Evolutionary conservation across 371 early-diverging fungal species (phyloP).

Genomic region (Mucor velutinosus): DNA sequence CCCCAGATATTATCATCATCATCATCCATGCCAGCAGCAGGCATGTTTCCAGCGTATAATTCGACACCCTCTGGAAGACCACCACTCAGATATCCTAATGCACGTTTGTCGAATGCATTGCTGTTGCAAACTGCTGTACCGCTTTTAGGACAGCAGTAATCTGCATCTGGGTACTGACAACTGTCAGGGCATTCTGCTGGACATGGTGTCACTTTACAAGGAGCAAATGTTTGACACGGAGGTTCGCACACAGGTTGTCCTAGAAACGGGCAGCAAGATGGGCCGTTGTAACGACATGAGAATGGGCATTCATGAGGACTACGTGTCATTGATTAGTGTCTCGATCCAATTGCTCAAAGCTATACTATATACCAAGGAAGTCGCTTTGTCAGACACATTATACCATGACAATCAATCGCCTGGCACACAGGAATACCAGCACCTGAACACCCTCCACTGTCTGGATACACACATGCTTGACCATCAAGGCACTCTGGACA

Average conservation of each 20-base stretch:
- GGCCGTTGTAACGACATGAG: constrained; percentile 22
- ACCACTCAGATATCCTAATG: neutral
- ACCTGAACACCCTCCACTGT: constrained; percentile 29
- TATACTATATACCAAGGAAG: constrained; percentile 16
- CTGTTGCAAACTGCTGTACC: constrained; percentile 26
- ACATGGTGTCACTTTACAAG: constrained; percentile 32
- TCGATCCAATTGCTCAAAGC: neutral
- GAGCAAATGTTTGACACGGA: constrained; percentile 18
- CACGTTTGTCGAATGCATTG: neutral
- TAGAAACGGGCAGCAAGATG: constrained; percentile 34
- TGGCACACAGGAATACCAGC: constrained; percentile 26
- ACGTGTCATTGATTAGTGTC: neutral
- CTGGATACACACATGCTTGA: constrained; percentile 30
- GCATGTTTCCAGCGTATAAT: too few species aligned
- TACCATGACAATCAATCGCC: neutral
- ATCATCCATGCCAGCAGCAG: too few species aligned
- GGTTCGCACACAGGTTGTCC: constrained; percentile 31
- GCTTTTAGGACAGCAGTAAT: constrained; percentile 33
- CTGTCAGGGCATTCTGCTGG: constrained; percentile 30
- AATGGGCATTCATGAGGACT: constrained; percentile 25
- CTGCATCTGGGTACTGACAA: constrained; percentile 39
- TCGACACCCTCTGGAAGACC: neutral
- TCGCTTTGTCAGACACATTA: constrained; percentile 1
- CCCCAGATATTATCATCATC: neutral
- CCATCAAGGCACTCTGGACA: constrained; percentile 31